These are phyloP conservation scores for Mortierella antarctica DNA, from an alignment of 192 early-diverging fungal genomes.

Conservation along the genomic window DNA sequence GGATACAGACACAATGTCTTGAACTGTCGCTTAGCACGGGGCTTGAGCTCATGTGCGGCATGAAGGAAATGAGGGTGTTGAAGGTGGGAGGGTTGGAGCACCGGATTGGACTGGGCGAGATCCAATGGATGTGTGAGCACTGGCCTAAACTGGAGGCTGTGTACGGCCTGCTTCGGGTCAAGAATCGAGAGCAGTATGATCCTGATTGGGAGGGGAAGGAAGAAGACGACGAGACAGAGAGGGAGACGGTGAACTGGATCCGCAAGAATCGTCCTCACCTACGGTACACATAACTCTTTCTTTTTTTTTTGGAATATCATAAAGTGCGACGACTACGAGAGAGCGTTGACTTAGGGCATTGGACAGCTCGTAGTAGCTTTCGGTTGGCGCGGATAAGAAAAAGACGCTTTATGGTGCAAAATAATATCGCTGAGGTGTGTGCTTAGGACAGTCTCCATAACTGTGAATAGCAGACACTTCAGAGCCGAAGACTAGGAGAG, in stretches of 20 bases:
- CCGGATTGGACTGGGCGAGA: slow-evolving; percentile 8
- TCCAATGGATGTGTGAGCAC: slow-evolving; percentile 1
- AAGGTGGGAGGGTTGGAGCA: slow-evolving; percentile 14
- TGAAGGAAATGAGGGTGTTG: slow-evolving; percentile 11
- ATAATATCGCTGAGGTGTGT: no score
- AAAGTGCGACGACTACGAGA: no score
- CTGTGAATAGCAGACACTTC: no score
- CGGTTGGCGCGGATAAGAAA: no score
- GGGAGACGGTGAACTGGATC: not conserved
- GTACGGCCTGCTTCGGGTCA: not conserved
- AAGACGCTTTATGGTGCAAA: no score
- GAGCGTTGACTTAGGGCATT: no score
- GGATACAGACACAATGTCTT: not conserved
- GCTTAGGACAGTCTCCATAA: no score
- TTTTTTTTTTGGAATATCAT: no score
- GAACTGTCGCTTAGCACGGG: slow-evolving; percentile 10
- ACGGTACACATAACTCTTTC: slow-evolving; percentile 2
- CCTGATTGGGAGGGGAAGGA: not conserved
- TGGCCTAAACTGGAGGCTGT: not conserved
- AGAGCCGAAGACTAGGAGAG: no score
- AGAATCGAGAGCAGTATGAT: not conserved
- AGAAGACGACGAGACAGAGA: not conserved
- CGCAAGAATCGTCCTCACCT: not conserved
- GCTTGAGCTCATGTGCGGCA: not conserved
- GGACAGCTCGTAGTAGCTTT: no score